Conservation (phyloP, 371 early-diverging fungal genomes). For the Pancytospora philotis region DNA sequence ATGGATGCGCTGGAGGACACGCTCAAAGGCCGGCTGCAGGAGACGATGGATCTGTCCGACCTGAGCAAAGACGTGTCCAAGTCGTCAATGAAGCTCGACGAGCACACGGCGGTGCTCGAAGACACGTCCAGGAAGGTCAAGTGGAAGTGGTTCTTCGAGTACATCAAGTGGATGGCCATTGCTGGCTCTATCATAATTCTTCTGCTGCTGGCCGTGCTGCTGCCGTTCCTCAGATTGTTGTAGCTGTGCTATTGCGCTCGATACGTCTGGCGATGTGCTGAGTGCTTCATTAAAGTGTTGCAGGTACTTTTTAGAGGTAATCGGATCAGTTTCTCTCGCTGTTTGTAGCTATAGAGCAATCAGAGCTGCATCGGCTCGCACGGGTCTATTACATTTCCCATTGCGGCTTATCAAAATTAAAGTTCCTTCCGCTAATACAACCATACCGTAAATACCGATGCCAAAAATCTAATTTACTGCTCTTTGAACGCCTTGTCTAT, state of each 20-base stretch:
- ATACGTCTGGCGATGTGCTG: too few relatives aligned
- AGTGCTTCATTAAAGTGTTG: too few relatives aligned
- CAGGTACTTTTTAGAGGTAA: too few relatives aligned
- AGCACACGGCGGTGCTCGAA: slow-evolving; percentile 35
- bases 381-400: too few relatives aligned
- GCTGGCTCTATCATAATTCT: slow-evolving; percentile 33
- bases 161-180: slow-evolving; percentile 44
- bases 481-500: neutral
- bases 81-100: slow-evolving; percentile 41
- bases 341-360: too few relatives aligned
- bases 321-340: too few relatives aligned
- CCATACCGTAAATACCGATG: neutral
- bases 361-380: too few relatives aligned
- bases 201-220: slow-evolving; percentile 25
- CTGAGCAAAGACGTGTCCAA: slow-evolving; percentile 32
- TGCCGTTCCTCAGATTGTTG: slow-evolving; percentile 16
- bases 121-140: slow-evolving; percentile 41
- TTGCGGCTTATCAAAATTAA: too few relatives aligned
- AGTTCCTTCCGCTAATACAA: too few relatives aligned
- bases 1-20: slow-evolving; percentile 50
- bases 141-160: slow-evolving; percentile 50
- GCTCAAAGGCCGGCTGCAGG: slow-evolving; percentile 52
- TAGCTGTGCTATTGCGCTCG: neutral
- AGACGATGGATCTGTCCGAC: slow-evolving; percentile 51
- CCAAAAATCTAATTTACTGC: neutral